phyloP scores from a whole-genome alignment of 192 early-diverging fungal species.

The Backusella mclennaniae region DNA sequence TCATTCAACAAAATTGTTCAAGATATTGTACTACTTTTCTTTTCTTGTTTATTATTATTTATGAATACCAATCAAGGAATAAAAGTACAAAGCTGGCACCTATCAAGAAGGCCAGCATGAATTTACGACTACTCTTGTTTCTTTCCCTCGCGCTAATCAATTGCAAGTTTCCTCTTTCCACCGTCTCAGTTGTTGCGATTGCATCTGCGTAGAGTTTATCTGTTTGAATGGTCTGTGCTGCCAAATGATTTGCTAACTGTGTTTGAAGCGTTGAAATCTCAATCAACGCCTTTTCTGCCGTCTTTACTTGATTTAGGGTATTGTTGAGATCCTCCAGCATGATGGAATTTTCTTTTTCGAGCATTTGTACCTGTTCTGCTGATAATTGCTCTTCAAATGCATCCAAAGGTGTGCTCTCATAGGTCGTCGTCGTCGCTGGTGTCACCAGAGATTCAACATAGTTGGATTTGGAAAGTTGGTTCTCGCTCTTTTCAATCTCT shows the following conservation, averaged over 20 bases:
- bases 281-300: slow-evolving; percentile 63
- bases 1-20: too few relatives aligned
- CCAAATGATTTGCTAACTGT: slow-evolving; percentile 68
- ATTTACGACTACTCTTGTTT: slow-evolving; percentile 67
- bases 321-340: slow-evolving; percentile 71
- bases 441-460: not conserved
- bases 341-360: slow-evolving; percentile 66
- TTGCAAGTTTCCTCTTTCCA: slow-evolving; percentile 66
- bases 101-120: slow-evolving; percentile 70
- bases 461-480: slow-evolving; percentile 29
- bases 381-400: slow-evolving; percentile 48
- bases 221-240: slow-evolving; percentile 69
- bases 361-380: slow-evolving; percentile 56
- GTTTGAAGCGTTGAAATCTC: slow-evolving; percentile 75
- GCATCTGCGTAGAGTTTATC: slow-evolving; percentile 72
- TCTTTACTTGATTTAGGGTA: slow-evolving; percentile 64
- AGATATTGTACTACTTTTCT: too few relatives aligned
- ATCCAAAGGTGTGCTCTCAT: slow-evolving; percentile 17
- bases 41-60: not conserved
- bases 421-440: not conserved
- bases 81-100: slow-evolving; percentile 69
- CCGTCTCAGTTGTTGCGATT: slow-evolving; percentile 58
- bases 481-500: slow-evolving; percentile 66
- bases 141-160: slow-evolving; percentile 62
- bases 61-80: slow-evolving; percentile 75